Base-by-base conservation (phyloP, 23 red algal species). In the Rhodosorus marinus region DNA sequence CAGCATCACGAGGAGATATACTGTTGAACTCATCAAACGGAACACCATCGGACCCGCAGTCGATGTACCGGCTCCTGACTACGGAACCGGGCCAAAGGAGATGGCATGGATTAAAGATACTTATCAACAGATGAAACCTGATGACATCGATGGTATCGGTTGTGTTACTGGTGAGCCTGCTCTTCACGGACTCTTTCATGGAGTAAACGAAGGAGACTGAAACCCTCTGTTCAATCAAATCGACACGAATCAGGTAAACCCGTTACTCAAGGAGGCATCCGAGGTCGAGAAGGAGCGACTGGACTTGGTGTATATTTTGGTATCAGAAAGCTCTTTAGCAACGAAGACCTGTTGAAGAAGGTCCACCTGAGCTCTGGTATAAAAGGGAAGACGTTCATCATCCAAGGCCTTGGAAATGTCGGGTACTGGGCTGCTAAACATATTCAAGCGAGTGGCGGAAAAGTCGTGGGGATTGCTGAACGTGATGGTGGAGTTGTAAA, bases 71-170 rank as follows among this genome's bases (percentile, higher is more conserved):
- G 87, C 87, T 14, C 87, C 87, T 4, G 87, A 94, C 47, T 94
- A 83, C 58, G 87, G 87, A 24, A 94, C 87, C 62, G 68, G 72
- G 32, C 33, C 75, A 21, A 60, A 74, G 51, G 87, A 80, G 26
- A 94, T 94, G 87, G 80, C 66, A 36, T 76, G 71, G 67, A 94
- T 94, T 41, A 74, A 81, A 47, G 87, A 94, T 67, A 94, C 87
- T 22, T 94, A 76, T 57, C 52, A 67, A 48, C 57, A 79, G 36
- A 60, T 94, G 3, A 60, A 83, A 24, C 76, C 54, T 20, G 62
- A 68, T 24, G 60, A 83, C 41, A 82, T 94, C 49, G 75, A 80
- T 58, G 71, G 70, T 14, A 64, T 68, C 20, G 87, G 66, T n/a
- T 83, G 76, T 24, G 73, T 80, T 1, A 94, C 87, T 34, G n/a